Evolutionary conservation across 257 asterid genomes (phyloP), one percentile per base, ranked within the genome.

Genomic region (Solanum gandarillasii): DNA sequence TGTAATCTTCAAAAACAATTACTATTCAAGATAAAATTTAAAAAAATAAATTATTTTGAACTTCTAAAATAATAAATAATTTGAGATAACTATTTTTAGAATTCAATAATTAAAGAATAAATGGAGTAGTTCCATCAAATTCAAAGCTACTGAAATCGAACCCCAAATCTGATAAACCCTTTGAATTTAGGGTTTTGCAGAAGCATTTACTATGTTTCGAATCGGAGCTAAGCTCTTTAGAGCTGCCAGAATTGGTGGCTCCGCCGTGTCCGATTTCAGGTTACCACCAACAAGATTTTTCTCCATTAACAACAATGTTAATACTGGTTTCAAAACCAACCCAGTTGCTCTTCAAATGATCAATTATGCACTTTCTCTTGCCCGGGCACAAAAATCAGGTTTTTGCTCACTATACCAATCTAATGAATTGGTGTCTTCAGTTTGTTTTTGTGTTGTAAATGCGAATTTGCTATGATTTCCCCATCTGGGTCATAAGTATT

Each of bases 311-410:
- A 78, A 52, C 87, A 81, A 84, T 90, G 31, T 85, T 13, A 68
- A 39, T 12, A 83, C 41, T 27, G 31, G 88, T 89, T 90, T 88
- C 85, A 73, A 90, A 3, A 88, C 90, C 55, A 95, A 93, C 86
- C 94, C 99, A 36, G 94, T 96, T 83, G 91, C 98, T 62, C 70
- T 91, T 25, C 94, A 96, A 88, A 95, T 97, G 99, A 97, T 96
- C 20, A 94, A 92, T 48, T 96, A 95, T 85, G 99, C 98, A 23
- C 87, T 91, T 73, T 90, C 96, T 23, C 91, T 95, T 86, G 98
- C 98, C 60, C 98, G 98, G 48, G 90, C 92, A 25, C 90, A 92
- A 9, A 94, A 90, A 85, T 93, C 98, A 92, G 98, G 98, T 95
- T 29, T 41, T 36, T 55, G 52, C 20, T 87, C 23, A 76, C 31